Percentiles rank a stretch among this genome's conserved stretches.
phyloP scores from a whole-genome alignment of 2,329 filamentous ascomycete species.

The Cladosporium sp. region DNA sequence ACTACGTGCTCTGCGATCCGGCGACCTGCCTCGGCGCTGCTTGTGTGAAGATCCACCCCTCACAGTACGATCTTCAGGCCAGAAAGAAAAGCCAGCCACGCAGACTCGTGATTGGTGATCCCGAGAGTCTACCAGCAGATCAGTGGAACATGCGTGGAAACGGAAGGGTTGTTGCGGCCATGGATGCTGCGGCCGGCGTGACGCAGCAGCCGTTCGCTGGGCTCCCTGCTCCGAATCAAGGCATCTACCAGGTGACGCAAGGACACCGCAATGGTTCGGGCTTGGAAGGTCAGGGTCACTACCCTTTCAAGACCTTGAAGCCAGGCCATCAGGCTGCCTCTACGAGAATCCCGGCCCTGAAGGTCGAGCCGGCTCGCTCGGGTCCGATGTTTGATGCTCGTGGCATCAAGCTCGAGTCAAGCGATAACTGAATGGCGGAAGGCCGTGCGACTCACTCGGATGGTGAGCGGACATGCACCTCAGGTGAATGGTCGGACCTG shows the following conservation, averaged over 20 bases:
- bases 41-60: constrained; percentile 7
- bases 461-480: not conserved
- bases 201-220: not conserved
- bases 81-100: not conserved
- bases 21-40: not conserved
- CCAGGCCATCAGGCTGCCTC: not conserved
- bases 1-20: constrained; percentile 5
- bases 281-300: not conserved
- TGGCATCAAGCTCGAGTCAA: not conserved
- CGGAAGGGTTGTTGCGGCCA: not conserved
- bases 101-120: not conserved
- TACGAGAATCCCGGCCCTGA: not conserved
- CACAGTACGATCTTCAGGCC: not conserved
- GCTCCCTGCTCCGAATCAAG: not conserved
- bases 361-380: not conserved
- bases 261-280: not conserved
- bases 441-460: not conserved
- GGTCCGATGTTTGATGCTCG: not conserved
- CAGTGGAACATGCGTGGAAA: not conserved
- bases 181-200: not conserved
- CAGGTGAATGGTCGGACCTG: not conserved
- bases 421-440: not conserved
- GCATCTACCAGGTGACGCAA: not conserved
- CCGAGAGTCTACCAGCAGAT: not conserved
- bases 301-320: not conserved